Base-by-base conservation (phyloP, 2,329 filamentous ascomycete genomes). In the Sarocladium oryzae region DNA sequence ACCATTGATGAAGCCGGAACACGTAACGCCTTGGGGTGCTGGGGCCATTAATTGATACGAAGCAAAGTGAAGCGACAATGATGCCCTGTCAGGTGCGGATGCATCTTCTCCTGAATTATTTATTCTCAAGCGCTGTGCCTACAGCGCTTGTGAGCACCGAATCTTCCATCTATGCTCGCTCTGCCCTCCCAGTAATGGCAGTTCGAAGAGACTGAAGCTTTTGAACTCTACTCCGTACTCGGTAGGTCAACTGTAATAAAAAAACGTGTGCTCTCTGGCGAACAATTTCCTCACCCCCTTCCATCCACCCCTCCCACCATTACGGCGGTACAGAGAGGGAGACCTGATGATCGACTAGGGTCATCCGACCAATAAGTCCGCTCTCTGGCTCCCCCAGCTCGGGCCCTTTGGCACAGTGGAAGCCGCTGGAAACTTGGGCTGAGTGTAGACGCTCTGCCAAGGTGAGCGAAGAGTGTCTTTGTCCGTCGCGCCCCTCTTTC, bases 281-380 rank as follows among this genome's bases (percentile, higher is more conserved):
- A 7, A 10, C 4, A 4, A 4, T 24, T 30, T 24, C 28, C 32
- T 8, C 20, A 18, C 46, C 32, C 26, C 43, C 18, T 24, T 26
- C 35, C 23, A 16, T 28, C 36, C 48, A 4, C 24, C 41, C 41
- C 35, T 35, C 51, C 23, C 43, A 37, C 51, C 37, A 52, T 26
- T 11, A 7, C 43, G 37, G n/a, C n/a, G n/a, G n/a, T n/a, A 18
- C 51, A 49, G 26, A 35, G 46, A n/a, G 50, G 23, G 40, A 13
- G 51, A 45, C 52, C 52, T 51, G 48, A 50, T 53, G 51, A 53
- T 51, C 52, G 24, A 32, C 48, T 37, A 28, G 48, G 48, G 51
- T 41, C 51, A 50, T 24, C 45, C 20, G 46, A 37, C 51, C 51
- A 53, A 50, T 53, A 45, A 37, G 30, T 11, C 45, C 37, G 20